Evolutionary conservation across 345 rosid genomes (phyloP).

Genomic region (Eucalyptus sideroxylon): DNA sequence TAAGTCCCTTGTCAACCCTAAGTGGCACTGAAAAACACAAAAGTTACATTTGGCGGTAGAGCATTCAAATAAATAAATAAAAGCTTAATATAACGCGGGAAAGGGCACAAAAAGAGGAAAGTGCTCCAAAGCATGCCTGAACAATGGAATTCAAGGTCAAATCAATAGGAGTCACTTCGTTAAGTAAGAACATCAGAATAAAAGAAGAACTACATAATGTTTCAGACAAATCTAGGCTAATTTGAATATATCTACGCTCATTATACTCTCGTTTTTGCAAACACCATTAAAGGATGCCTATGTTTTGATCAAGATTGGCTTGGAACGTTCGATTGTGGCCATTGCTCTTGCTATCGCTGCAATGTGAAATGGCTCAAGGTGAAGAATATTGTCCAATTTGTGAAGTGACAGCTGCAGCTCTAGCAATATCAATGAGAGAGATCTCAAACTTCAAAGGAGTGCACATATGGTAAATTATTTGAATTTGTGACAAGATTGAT

Average conservation of each 20-base stretch:
- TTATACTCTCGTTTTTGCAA: no score
- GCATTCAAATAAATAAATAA: neutral
- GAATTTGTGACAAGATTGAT: neutral
- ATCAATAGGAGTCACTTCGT: neutral
- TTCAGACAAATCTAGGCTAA: neutral
- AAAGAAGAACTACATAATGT: neutral
- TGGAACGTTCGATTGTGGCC: neutral
- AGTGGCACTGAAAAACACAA: neutral
- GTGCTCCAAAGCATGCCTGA: neutral
- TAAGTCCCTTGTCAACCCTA: neutral
- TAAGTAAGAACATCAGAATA: neutral
- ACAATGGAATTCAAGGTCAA: neutral
- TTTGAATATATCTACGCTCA: neutral
- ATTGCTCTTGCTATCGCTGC: neutral
- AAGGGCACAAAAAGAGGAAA: neutral
- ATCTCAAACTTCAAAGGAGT: neutral
- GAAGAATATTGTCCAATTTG: neutral
- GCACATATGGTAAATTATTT: neutral
- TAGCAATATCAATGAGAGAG: neutral
- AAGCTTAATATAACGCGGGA: neutral
- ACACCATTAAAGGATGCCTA: neutral
- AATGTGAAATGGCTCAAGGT: neutral
- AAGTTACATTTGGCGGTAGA: neutral
- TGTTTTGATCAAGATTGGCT: neutral
- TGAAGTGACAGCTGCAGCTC: neutral